Evolutionary conservation across 352 stramenopile species (phyloP), one percentile per base, ranked within the genome.

Genomic region (Pythium phragmitis): DNA sequence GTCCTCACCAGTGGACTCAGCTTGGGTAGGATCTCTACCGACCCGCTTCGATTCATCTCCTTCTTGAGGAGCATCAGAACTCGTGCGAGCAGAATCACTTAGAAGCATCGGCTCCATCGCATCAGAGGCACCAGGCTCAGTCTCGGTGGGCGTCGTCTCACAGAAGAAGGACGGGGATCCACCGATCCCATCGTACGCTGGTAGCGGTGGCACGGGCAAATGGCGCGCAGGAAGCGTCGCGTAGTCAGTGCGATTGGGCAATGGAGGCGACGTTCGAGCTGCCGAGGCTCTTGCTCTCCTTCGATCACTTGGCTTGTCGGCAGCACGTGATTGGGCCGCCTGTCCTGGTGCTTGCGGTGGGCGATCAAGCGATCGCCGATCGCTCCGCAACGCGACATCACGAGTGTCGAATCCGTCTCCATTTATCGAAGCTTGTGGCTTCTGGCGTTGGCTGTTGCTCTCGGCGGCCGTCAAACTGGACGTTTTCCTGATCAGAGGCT

Each of bases 111-210:
- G 30, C 33, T 68, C 57, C 52, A 72, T 72, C 5, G 11, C 23
- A 9, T 34, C 33, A 12, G 36, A n/a, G 14, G 4, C 6, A 19
- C 39, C 49, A 0, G 16, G 8, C 9, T 51, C 34, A n/a, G n/a
- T 34, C 19, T 60, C 54, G 14, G 21, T 19, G 14, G 60, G 42
- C 19, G 60, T 7, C 21, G 61, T 14, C 19, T 90, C 82, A 59
- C 74, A 90, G 59, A 88, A 93, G 43, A 90, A 92, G 0, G 83
- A 91, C 11, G 85, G 85, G 7, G 85, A 94, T 12, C 83, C 85
- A 36, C 83, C 83, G 57, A 91, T 80, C 1, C 83, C 85, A 64
- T 94, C 83, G 63, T 94, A 92, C 7, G 83, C 83, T 77, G 85
- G 85, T 12, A 94, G 59, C 14, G 83, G 83, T n/a, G 83, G 80